Evolutionary conservation across 768 basidiomycete genomes (phyloP).

Genomic region (Cystofilobasidium macerans): DNA sequence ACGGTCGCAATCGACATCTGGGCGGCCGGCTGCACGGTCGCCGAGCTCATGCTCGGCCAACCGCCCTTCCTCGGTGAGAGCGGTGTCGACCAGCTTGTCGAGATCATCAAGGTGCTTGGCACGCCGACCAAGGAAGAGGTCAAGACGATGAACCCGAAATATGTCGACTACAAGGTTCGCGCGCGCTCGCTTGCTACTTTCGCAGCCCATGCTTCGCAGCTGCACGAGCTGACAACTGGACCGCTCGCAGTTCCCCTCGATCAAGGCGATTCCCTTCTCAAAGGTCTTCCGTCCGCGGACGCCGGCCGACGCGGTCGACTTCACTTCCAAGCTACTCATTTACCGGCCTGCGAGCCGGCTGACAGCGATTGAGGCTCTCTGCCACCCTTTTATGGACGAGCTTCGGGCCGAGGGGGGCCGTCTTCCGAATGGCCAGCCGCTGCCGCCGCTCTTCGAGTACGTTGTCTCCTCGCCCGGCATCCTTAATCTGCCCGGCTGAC

Average conservation of each 20-base stretch:
- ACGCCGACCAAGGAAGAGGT: constrained; percentile 98
- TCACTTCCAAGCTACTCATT: constrained; percentile 86
- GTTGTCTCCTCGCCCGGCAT: constrained; percentile 32
- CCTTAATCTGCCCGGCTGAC: not conserved
- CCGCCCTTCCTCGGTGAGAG: constrained; percentile 97
- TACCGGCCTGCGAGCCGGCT: constrained; percentile 92
- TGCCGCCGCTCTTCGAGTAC: constrained; percentile 86
- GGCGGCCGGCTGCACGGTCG: constrained; percentile 99
- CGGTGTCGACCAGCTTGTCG: constrained; percentile 96
- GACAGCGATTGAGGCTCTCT: constrained; percentile 84
- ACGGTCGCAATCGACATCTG: constrained; percentile 99
- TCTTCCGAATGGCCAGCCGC: constrained; percentile 94
- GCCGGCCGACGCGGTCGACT: constrained; percentile 88
- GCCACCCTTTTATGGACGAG: constrained; percentile 90
- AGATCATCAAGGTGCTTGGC: constrained; percentile 98
- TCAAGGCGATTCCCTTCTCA: constrained; percentile 94
- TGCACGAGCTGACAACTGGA: no score
- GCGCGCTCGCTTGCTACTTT: no score
- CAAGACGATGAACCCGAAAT: constrained; percentile 99
- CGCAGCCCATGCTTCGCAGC: no score
- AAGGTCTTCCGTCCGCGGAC: constrained; percentile 97
- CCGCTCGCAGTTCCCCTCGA: constrained; percentile 79
- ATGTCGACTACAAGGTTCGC: not conserved
- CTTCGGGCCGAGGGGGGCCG: constrained; percentile 74
- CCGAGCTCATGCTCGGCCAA: constrained; percentile 96